These are phyloP conservation scores for Lactarius indigo DNA, from an alignment of 768 basidiomycete species.

Conservation along the genomic window DNA sequence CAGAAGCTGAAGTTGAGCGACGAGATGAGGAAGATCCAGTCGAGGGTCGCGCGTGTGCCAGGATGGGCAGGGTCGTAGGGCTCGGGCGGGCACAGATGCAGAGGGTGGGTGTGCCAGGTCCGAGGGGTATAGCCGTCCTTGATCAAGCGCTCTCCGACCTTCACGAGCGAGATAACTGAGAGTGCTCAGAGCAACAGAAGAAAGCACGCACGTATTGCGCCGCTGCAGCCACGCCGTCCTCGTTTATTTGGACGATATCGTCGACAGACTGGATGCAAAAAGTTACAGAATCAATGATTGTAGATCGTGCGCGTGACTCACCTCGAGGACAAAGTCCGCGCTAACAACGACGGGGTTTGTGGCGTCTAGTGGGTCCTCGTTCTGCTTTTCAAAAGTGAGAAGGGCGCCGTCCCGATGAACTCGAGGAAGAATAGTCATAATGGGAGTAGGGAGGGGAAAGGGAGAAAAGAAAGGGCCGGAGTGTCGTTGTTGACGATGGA, in stretches of 20 bases:
- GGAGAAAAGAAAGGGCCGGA: not conserved
- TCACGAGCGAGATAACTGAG: not conserved
- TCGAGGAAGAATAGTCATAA: conserved; percentile 22
- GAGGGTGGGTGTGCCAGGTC: conserved; percentile 73
- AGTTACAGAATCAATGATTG: not conserved
- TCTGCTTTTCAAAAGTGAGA: conserved; percentile 8
- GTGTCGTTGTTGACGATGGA: not conserved
- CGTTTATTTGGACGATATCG: conserved; percentile 27
- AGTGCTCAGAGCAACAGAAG: not conserved
- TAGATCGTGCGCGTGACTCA: not conserved
- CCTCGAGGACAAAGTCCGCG: conserved; percentile 26
- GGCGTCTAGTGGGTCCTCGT: not conserved
- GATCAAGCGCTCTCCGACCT: conserved; percentile 62
- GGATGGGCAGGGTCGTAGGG: conserved; percentile 53
- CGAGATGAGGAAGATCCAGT: conserved; percentile 90
- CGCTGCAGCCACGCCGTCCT: conserved; percentile 24
- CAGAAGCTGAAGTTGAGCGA: conserved; percentile 88
- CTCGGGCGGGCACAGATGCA: conserved; percentile 72
- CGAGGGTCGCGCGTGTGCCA: conserved; percentile 42
- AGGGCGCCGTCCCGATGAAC: conserved; percentile 1
- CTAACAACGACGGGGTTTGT: conserved; percentile 23
- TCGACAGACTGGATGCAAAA: conserved; percentile 25
- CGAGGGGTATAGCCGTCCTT: conserved; percentile 70
- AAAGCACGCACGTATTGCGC: conserved; percentile 20
- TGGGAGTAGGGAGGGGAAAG: not conserved